Evolutionary conservation across 495 filamentous ascomycete genomes (phyloP), one percentile per base, ranked within the genome.

Genomic region (Aspergillus panamensis): DNA sequence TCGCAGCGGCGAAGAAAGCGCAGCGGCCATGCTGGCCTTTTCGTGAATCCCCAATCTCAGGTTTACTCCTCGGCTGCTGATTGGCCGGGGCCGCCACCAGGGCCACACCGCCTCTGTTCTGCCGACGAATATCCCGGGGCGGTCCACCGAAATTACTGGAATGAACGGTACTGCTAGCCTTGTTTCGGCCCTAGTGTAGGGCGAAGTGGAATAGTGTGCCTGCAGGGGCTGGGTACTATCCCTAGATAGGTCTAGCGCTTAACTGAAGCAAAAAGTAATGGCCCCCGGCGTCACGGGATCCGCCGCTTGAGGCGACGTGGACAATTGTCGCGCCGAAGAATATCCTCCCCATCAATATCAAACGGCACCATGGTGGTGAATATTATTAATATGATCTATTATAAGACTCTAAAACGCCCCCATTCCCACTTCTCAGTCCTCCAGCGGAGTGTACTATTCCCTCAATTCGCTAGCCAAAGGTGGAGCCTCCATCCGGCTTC

Each of bases 11-110:
- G 47, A 64, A 56, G 62, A 58, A 57, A 61, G 58, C 61, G 62
- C 68, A 73, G 69, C 70, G 73, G 73, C 75, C 75, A 78, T 71
- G 67, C 66, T 77, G 75, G 70, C 75, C 74, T 78, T 76, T 78
- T 77, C 72, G 63, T 42, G 49, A 17, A 29, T 40, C 21, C 16
- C 52, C 58, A 61, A 64, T 58, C 59, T 64, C 62, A 73, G 73
- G 69, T 76, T 25, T 69, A 79, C 73, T 77, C 55, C 69, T 77
- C 68, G 64, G 14, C 21, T 48, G 16, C 1, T 73, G 57, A 79
- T 79, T 79, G 76, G 76, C 48, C 51, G 58, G 13, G 3, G 21
- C 1, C 6, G 1, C 51, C 31, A 39, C 42, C 59, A 53, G 57
- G 53, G 58, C 55, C 19, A 53, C 53, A 75, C 73, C 73, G 73